Percentiles rank a stretch among this genome's conserved stretches.
Conservation (phyloP, 148 eudicot species). For the Rhododendron kiyosumense region DNA sequence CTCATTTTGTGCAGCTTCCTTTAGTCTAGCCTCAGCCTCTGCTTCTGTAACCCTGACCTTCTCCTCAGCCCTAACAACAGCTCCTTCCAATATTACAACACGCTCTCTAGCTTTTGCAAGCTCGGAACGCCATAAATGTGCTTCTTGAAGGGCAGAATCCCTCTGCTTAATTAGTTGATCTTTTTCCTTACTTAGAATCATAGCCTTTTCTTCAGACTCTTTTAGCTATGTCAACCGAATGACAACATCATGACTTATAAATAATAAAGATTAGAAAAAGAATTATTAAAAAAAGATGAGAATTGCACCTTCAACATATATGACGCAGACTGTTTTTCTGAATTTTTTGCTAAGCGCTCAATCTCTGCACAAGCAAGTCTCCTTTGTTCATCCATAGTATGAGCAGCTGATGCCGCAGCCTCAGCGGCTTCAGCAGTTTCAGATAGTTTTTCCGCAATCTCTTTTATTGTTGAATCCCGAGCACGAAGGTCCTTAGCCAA, state of each 20-base stretch:
- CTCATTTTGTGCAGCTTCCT: constrained; percentile 71
- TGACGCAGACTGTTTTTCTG: constrained; percentile 51
- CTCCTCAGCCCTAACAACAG: constrained; percentile 91
- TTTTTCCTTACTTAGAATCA: constrained; percentile 43
- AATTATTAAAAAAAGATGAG: background rate
- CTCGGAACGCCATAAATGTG: constrained; percentile 93
- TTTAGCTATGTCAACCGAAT: constrained; percentile 39
- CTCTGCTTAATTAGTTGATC: constrained; percentile 60
- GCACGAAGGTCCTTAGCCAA: constrained; percentile 84
- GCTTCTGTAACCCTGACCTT: constrained; percentile 63
- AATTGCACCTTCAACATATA: constrained; percentile 51
- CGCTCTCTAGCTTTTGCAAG: constrained; percentile 95
- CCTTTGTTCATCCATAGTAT: constrained; percentile 90
- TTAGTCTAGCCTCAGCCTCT: constrained; percentile 72
- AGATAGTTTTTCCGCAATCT: constrained; percentile 76
- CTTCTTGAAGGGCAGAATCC: constrained; percentile 77
- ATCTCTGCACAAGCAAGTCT: constrained; percentile 71
- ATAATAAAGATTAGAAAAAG: background rate
- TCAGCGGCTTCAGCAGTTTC: constrained; percentile 97
- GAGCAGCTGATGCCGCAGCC: constrained; percentile 97
- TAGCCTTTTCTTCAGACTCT: constrained; percentile 59
- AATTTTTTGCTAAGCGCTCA: constrained; percentile 57
- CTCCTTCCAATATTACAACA: constrained; percentile 82
- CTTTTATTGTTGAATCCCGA: constrained; percentile 84
- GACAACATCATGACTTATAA: constrained; percentile 2